phyloP scores from a whole-genome alignment of 352 stramenopile species.

The Aphanomyces astaci region DNA sequence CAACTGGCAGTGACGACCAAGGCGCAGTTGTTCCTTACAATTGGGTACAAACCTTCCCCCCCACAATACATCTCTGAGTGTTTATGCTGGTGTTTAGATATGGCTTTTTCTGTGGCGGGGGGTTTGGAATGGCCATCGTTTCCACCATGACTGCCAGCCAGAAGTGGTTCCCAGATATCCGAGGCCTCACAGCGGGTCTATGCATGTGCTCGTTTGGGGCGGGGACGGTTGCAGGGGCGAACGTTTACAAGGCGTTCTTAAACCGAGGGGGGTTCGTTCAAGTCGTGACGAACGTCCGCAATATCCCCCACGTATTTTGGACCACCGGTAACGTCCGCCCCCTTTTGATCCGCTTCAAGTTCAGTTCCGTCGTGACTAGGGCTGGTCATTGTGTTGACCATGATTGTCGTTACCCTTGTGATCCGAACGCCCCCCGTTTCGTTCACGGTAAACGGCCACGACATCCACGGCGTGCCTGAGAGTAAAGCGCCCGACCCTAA shows the following conservation, averaged over 20 bases:
- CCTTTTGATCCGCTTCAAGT: not conserved
- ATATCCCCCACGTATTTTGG: not conserved
- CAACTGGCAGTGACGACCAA: conserved; percentile 3
- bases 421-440: conserved; percentile 15
- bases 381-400: not conserved
- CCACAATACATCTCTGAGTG: too few relatives aligned
- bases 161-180: conserved; percentile 22
- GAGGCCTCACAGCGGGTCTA: not conserved
- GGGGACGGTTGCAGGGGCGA: not conserved
- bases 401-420: not conserved
- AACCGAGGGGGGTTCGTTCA: not conserved
- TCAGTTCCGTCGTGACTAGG: not conserved
- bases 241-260: not conserved
- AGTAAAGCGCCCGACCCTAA: not conserved
- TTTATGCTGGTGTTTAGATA: not conserved
- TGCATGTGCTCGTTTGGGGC: conserved; percentile 21
- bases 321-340: not conserved
- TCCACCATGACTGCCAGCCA: not conserved
- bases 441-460: conserved; percentile 12
- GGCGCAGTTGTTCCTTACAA: not conserved
- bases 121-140: conserved; percentile 8
- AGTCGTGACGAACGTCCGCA: not conserved
- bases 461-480: conserved; percentile 1
- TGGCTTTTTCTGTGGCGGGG: not conserved
- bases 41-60: too few relatives aligned